Evolutionary conservation across 2,329 filamentous ascomycete genomes (phyloP).

Genomic region (Lachnellula cervina): DNA sequence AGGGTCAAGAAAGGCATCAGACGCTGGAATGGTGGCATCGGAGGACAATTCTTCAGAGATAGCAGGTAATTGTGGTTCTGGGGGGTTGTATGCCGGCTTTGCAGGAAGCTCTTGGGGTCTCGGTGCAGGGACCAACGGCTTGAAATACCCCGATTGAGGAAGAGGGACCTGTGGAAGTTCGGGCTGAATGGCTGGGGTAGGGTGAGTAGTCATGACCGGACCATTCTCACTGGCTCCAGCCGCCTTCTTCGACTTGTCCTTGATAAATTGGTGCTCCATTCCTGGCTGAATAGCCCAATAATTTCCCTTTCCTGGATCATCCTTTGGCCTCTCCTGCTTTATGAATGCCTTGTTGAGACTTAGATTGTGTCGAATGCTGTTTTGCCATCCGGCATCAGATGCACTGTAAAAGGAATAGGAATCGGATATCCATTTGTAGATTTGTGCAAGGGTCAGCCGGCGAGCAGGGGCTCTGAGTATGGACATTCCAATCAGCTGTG

Average conservation of each 20-base stretch:
- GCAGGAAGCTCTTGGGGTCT: conserved; percentile 19
- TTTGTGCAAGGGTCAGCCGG: conserved; percentile 84
- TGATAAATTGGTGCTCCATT: conserved; percentile 83
- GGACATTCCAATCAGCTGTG: conserved; percentile 92
- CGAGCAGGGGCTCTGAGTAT: conserved; percentile 81
- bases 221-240: conserved; percentile 50
- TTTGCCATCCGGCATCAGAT: conserved; percentile 91
- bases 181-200: conserved; percentile 13
- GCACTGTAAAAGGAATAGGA: conserved; percentile 83
- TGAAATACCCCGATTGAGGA: conserved; percentile 21
- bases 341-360: conserved; percentile 95
- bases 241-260: conserved; percentile 71
- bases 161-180: conserved; percentile 6
- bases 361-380: conserved; percentile 97
- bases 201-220: conserved; percentile 25
- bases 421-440: conserved; percentile 99
- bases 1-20: conserved; percentile 52
- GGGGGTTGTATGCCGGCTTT: conserved; percentile 16
- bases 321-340: conserved; percentile 92
- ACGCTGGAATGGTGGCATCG: conserved; percentile 71
- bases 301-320: conserved; percentile 94
- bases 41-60: conserved; percentile 58
- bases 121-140: conserved; percentile 22
- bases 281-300: conserved; percentile 95
- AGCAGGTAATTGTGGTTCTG: conserved; percentile 20